Evolutionary conservation across 257 asterid species (phyloP).

Genomic region (Jacaranda copaia): DNA sequence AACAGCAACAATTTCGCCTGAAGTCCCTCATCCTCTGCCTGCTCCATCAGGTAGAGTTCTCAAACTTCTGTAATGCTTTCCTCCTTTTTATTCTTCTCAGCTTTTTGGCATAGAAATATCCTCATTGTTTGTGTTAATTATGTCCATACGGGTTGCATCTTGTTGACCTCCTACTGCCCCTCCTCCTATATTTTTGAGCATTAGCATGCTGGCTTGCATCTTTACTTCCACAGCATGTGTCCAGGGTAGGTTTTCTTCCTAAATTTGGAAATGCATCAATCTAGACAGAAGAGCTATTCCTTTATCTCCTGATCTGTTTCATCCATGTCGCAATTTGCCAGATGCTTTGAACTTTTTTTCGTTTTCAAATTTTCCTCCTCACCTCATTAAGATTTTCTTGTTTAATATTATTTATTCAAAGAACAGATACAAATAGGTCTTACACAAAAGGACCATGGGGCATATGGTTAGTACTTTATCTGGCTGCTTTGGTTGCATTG

Average conservation of each 20-base stretch:
- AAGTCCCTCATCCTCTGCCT: conserved; percentile 51
- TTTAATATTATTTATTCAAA: not conserved
- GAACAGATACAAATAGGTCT: not conserved
- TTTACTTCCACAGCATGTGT: not conserved
- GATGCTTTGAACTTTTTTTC: no score
- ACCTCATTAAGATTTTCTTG: not conserved
- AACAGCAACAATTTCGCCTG: conserved; percentile 42
- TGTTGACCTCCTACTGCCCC: no score
- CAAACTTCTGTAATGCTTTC: conserved; percentile 20
- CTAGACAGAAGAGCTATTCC: no score
- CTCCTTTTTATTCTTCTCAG: not conserved
- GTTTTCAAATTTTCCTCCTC: not conserved
- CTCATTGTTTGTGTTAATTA: not conserved
- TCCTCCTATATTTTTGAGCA: not conserved
- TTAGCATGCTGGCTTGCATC: not conserved
- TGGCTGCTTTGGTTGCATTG: conserved; percentile 10
- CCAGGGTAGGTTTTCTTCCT: not conserved
- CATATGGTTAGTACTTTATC: not conserved
- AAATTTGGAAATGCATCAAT: not conserved
- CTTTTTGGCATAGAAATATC: not conserved
- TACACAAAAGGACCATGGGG: not conserved
- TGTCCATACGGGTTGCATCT: not conserved
- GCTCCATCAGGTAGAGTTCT: conserved; percentile 55
- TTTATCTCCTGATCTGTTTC: not conserved
- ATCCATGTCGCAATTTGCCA: not conserved